Evolutionary conservation across 2,329 filamentous ascomycete genomes (phyloP), one percentile per base, ranked within the genome.

Genomic region (Colletotrichum eremochloae): DNA sequence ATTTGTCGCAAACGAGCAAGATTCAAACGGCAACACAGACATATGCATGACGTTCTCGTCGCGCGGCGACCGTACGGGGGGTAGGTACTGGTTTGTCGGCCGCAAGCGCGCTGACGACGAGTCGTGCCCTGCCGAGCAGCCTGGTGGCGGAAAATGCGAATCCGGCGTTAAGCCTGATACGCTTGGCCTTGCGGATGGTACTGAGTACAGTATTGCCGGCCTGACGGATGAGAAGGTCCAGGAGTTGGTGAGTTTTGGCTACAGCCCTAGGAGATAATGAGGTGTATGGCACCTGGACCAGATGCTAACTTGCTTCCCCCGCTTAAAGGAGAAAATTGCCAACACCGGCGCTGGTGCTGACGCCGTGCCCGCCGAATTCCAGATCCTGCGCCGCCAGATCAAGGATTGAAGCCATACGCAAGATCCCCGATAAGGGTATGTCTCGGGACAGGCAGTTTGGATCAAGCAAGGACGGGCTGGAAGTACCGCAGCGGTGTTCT

Each of bases 361-460:
- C 64, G 65, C 64, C 29, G 65, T 68, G 20, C 68, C 68, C 15
- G 58, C 68, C 31, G 65, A 71, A 29, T 71, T 68, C 38, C n/a
- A 70, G 48, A n/a, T 18, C 15, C 40, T 67, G 14, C 24, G 57
- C n/a, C 31, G 52, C 29, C 29, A 61, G 40, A 67, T 33, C 2
- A 53, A 67, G 38, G 55, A n/a, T 15, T 61, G 12, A 61, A n/a
- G 3, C n/a, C 18, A 38, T 15, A 29, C n/a, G 18, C 5, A 15
- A 53, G 14, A 5, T 18, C 14, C 3, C 29, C 9, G 31, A 50
- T n/a, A 24, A 40, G 9, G 33, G 9, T 1, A 38, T 1, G 9
- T 42, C 3, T 55, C 20, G 12, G 29, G 14, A 53, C 29, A 40
- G 36, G 36, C 38, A 55, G 5, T 5, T 40, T 33, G 14, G 14